phyloP scores from a whole-genome alignment of 495 filamentous ascomycete species.

The Articulospora tetracladia region DNA sequence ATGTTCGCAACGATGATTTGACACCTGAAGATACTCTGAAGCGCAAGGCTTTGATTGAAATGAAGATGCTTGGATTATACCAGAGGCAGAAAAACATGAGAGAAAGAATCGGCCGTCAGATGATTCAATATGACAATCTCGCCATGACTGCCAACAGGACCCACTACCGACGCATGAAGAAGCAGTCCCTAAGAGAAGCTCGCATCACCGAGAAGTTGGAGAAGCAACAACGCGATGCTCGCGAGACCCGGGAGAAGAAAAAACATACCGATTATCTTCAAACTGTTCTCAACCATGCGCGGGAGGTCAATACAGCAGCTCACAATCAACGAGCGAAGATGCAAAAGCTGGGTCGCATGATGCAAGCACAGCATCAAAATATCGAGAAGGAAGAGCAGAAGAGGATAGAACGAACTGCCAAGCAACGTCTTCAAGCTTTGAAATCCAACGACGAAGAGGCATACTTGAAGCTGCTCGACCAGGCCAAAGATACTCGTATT shows the following conservation, averaged over 20 bases:
- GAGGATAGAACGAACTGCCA: conserved; percentile 91
- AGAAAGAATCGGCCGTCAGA: conserved; percentile 79
- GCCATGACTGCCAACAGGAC: conserved; percentile 92
- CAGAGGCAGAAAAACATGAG: conserved; percentile 81
- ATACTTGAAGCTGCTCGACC: conserved; percentile 91
- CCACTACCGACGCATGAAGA: conserved; percentile 90
- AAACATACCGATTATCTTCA: conserved; percentile 88
- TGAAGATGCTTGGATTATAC: conserved; percentile 78
- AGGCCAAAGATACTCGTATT: conserved; percentile 98
- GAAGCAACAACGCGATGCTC: conserved; percentile 95
- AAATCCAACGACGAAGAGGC: conserved; percentile 99
- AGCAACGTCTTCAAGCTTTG: conserved; percentile 97
- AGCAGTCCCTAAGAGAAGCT: conserved; percentile 91
- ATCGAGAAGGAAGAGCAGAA: conserved; percentile 99
- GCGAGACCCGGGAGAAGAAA: conserved; percentile 91
- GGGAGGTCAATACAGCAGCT: conserved; percentile 57
- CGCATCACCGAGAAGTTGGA: conserved; percentile 97
- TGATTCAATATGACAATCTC: conserved; percentile 90
- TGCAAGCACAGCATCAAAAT: conserved; percentile 83
- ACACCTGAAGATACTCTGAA: conserved; percentile 79
- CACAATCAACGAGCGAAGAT: conserved; percentile 61
- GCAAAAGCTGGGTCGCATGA: conserved; percentile 82
- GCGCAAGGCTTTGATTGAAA: conserved; percentile 86
- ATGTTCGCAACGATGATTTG: conserved; percentile 62
- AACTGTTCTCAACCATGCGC: conserved; percentile 63